These are phyloP conservation scores for Litsea cubeba DNA, from an alignment of 164 flowering plant species.

Conservation along the genomic window DNA sequence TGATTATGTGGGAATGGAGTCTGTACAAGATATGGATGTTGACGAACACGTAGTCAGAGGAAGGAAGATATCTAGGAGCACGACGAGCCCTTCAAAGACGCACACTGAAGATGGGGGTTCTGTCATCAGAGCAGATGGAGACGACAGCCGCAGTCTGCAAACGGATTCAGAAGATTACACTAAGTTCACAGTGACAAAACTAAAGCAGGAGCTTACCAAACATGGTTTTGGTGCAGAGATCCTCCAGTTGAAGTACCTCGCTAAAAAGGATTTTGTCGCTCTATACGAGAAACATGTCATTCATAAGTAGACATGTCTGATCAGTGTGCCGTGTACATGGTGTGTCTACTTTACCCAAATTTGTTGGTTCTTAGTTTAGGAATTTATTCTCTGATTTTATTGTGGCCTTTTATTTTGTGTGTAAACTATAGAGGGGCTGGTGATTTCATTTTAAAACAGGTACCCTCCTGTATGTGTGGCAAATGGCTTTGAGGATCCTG, in stretches of 20 bases:
- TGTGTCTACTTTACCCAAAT: neutral
- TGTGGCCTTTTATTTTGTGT: too few species aligned
- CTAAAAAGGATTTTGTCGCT: conserved; percentile 74
- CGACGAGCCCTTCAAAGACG: conserved; percentile 51
- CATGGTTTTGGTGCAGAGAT: conserved; percentile 82
- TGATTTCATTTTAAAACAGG: too few species aligned
- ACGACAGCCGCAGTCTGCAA: conserved; percentile 41
- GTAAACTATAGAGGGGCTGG: too few species aligned
- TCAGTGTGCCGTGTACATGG: neutral
- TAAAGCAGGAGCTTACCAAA: conserved; percentile 83
- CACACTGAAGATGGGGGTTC: conserved; percentile 83
- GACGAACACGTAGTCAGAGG: conserved; percentile 29
- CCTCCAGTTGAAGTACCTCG: conserved; percentile 67
- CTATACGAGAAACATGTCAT: conserved; percentile 72
- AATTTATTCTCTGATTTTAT: too few species aligned
- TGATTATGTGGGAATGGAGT: conserved; percentile 42
- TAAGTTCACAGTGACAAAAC: conserved; percentile 67
- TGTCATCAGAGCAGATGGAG: conserved; percentile 47
- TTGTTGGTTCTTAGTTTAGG: neutral
- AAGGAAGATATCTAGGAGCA: conserved; percentile 65
- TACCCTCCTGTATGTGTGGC: too few species aligned
- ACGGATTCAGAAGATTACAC: conserved; percentile 59
- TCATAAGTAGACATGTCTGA: conserved; percentile 19
- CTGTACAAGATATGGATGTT: conserved; percentile 62
- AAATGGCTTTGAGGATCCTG: too few species aligned